Conservation (phyloP, 148 eudicot species). For the Camellia lanceoleosa region DNA sequence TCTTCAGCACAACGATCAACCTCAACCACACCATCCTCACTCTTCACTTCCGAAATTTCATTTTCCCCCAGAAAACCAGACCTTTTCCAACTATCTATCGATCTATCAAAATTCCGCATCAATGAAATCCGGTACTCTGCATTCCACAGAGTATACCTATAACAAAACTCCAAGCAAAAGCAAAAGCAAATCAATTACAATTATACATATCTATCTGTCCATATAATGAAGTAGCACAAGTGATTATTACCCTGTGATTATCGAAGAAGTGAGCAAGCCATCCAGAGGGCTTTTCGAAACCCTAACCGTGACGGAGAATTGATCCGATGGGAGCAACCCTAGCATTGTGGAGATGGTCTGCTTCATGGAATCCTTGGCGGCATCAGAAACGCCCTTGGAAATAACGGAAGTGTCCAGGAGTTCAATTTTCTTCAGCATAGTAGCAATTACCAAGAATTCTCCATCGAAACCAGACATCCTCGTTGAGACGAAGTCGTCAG, state of each 20-base stretch:
- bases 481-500: slow-evolving; percentile 56
- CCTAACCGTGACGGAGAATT: slow-evolving; percentile 63
- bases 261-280: slow-evolving; percentile 63
- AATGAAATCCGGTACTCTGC: slow-evolving; percentile 79
- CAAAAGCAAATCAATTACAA: slow-evolving; percentile 1
- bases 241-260: slow-evolving; percentile 72
- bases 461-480: slow-evolving; percentile 55
- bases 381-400: slow-evolving; percentile 62
- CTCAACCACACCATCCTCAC: slow-evolving; percentile 19
- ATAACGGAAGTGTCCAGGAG: slow-evolving; percentile 65
- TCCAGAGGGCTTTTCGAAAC: slow-evolving; percentile 58
- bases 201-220: background rate
- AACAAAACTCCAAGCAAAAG: background rate
- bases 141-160: slow-evolving; percentile 86
- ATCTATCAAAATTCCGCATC: slow-evolving; percentile 68
- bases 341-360: slow-evolving; percentile 86
- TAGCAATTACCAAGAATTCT: slow-evolving; percentile 71
- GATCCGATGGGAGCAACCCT: slow-evolving; percentile 74
- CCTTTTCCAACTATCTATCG: slow-evolving; percentile 32
- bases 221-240: background rate
- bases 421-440: slow-evolving; percentile 67
- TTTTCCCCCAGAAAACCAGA: slow-evolving; percentile 19
- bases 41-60: slow-evolving; percentile 31
- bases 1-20: slow-evolving; percentile 29
- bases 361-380: slow-evolving; percentile 80